A percentile compares a stretch with the other conserved stretches of the same genome.
Evolutionary conservation across 2,329 filamentous ascomycete species (phyloP).

Genomic region (Westerdykella aurantiaca): DNA sequence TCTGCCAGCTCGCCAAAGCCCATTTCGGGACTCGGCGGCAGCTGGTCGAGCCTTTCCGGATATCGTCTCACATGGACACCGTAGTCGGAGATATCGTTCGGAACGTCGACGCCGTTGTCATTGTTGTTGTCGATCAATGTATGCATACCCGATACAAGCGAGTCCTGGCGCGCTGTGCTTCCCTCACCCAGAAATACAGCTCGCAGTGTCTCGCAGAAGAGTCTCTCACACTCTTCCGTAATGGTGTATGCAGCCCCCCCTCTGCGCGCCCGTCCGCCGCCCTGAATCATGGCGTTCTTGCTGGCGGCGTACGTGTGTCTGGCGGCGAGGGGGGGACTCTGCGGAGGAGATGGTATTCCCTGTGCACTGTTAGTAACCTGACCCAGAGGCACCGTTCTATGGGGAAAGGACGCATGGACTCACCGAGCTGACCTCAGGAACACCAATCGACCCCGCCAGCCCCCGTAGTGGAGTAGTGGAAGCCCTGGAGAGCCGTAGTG

Average conservation of each 20-base stretch:
- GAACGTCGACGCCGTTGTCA: slow-evolving; percentile 18
- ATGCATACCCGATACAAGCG: slow-evolving; percentile 76
- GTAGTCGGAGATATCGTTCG: slow-evolving; percentile 26
- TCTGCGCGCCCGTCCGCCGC: slow-evolving; percentile 43
- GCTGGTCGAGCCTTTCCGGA: slow-evolving; percentile 20
- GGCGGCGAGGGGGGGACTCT: slow-evolving; percentile 84
- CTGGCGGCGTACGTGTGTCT: slow-evolving; percentile 57
- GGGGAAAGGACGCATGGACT: slow-evolving; percentile 8
- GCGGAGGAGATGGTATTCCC: slow-evolving; percentile 76
- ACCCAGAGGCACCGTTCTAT: background rate
- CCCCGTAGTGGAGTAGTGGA: slow-evolving; percentile 94
- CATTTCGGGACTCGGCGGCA: slow-evolving; percentile 34
- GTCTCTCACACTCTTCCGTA: slow-evolving; percentile 99
- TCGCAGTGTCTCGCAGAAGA: slow-evolving; percentile 96
- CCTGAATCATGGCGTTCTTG: background rate
- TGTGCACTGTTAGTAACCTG: slow-evolving; percentile 35
- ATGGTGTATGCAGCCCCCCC: slow-evolving; percentile 95
- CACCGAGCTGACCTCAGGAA: slow-evolving; percentile 44
- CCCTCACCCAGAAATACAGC: slow-evolving; percentile 94
- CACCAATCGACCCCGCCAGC: slow-evolving; percentile 55
- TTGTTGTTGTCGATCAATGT: too few species aligned
- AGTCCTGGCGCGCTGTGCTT: slow-evolving; percentile 69
- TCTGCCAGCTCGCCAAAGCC: slow-evolving; percentile 17
- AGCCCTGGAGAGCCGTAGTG: slow-evolving; percentile 67
- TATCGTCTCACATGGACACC: slow-evolving; percentile 20